Evolutionary conservation across 139 green algal genomes (phyloP), one percentile per base, ranked within the genome.

Genomic region (Micractinium sp.): DNA sequence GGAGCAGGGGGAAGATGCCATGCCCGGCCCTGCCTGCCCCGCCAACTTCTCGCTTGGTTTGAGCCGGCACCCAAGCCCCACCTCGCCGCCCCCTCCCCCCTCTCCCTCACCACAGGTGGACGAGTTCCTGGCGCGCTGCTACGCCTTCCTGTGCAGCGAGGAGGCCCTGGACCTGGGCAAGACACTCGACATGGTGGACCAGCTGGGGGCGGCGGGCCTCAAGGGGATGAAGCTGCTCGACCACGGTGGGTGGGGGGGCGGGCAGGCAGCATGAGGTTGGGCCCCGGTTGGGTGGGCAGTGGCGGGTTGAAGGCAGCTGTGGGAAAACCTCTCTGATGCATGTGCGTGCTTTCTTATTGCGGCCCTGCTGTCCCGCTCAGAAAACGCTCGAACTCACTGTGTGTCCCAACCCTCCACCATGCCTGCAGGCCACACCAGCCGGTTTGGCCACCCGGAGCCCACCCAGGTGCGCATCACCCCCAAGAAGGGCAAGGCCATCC

Each of bases 401-500:
- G n/a, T n/a, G n/a, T n/a, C n/a, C n/a, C n/a, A n/a, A n/a, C n/a
- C n/a, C n/a, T n/a, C n/a, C n/a, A n/a, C 5, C 38, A 18, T 9
- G 35, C n/a, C 33, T 56, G 33, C 82, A 87, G 82, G 80, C 7
- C 95, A 97, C 93, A 93, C 69, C 41, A 31, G 41, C 69, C 93
- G 88, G n/a, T 96, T 95, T 88, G 95, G 95, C n/a, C 79, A 88
- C 61, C 94, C 93, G 13, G 89, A 82, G 31, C 94, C 95, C 38
- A 94, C 93, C 2, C 56, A 89, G 69, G 95, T 97, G 39, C 77
- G 81, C 53, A 92, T 96, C 29, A 92, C 90, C 39, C 94, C 95
- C 35, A 75, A 90, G 19, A 53, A 82, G 22, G 95, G 95, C 84
- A 96, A 97, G 91, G 89, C 84, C 80, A 95, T 97, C 86, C 91